Percentiles rank a stretch among this genome's conserved stretches.
Conservation (phyloP, 305 asterid genomes). For the Solanum hybrid region DNA sequence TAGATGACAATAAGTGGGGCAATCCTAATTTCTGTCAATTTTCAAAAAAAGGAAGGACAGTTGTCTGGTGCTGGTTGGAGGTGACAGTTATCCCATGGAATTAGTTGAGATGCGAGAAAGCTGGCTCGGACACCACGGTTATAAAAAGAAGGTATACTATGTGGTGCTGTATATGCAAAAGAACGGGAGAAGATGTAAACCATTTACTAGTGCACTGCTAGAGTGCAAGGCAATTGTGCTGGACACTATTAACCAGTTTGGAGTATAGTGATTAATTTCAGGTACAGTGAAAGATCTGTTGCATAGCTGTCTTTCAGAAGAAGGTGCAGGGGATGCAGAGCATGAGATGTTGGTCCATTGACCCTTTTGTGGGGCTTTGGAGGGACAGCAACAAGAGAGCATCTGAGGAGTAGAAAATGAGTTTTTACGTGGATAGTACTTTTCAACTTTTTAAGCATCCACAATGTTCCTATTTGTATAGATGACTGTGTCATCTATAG, state of each 20-base stretch:
- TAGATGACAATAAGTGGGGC: not conserved
- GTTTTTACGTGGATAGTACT: not conserved
- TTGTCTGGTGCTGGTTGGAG: not conserved
- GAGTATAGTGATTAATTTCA: not conserved
- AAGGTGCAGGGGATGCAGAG: not conserved
- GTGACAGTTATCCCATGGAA: not conserved
- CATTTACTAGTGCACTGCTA: not conserved
- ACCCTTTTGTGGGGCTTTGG: not conserved
- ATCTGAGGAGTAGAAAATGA: not conserved
- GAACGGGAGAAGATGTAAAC: not conserved
- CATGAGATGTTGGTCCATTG: not conserved
- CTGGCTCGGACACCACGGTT: not conserved
- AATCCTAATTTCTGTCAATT: not conserved
- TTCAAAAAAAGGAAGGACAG: not conserved
- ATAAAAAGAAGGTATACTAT: not conserved
- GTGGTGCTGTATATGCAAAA: not conserved
- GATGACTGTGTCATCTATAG: not conserved
- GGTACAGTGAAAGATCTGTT: not conserved
- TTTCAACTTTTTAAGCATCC: not conserved
- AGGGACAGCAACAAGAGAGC: not conserved
- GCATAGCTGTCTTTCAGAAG: not conserved
- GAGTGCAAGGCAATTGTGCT: not conserved
- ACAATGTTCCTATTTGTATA: not conserved
- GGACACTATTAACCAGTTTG: not conserved
- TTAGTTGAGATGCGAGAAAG: not conserved